A percentile compares a stretch with the other conserved stretches of the same genome.
Conservation (phyloP, 2,329 filamentous ascomycete genomes). For the Chrysoporthe austroafricana region DNA sequence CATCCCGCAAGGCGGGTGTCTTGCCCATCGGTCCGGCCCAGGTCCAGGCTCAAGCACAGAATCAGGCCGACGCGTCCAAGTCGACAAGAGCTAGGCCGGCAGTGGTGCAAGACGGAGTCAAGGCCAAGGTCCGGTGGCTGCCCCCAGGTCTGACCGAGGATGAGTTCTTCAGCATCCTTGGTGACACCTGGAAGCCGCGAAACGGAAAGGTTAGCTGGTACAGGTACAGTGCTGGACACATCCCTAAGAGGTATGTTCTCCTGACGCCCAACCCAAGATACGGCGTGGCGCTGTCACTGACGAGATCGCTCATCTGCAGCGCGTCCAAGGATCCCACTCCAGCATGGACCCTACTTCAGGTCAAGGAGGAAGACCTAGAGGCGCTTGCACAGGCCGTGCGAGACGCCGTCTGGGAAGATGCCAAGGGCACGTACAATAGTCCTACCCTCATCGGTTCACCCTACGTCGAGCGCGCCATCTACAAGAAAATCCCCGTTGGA, state of each 20-base stretch:
- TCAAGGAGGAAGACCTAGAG: constrained; percentile 71
- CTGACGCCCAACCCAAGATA: background rate
- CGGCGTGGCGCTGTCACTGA: constrained; percentile 10
- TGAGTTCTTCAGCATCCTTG: constrained; percentile 75
- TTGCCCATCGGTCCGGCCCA: constrained; percentile 53
- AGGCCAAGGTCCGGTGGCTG: constrained; percentile 82
- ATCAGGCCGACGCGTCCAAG: constrained; percentile 42
- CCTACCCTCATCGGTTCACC: constrained; percentile 78
- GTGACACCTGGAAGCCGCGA: constrained; percentile 80
- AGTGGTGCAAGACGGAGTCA: constrained; percentile 60
- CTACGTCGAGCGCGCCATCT: constrained; percentile 78
- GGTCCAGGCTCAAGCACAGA: constrained; percentile 33
- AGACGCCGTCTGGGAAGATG: constrained; percentile 75
- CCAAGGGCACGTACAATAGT: constrained; percentile 74
- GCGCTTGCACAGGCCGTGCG: constrained; percentile 73
- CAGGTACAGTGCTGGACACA: constrained; percentile 67
- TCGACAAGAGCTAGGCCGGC: constrained; percentile 50
- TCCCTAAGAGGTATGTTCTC: constrained; percentile 77
- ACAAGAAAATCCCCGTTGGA: constrained; percentile 77
- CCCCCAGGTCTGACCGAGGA: constrained; percentile 81
- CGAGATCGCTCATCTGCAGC: constrained; percentile 45
- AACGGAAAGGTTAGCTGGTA: constrained; percentile 85
- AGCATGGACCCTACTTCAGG: constrained; percentile 79
- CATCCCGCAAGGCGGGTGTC: constrained; percentile 50
- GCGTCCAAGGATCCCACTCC: constrained; percentile 85